Evolutionary conservation across 805 yeast species (phyloP).

Genomic region (Trichomonascus vanleenenianus): DNA sequence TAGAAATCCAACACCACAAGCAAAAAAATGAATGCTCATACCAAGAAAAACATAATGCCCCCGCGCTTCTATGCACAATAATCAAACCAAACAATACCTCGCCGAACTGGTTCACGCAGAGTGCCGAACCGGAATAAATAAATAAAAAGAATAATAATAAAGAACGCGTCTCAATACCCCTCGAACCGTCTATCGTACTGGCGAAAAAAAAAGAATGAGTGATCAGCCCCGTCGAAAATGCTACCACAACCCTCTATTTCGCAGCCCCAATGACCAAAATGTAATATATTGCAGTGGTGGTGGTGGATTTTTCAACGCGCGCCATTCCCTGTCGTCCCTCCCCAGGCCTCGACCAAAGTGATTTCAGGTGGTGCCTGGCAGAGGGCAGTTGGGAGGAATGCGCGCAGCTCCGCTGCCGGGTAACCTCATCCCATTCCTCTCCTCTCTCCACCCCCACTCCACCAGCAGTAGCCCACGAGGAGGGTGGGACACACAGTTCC

Average conservation of each 20-base stretch:
- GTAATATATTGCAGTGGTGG: not conserved
- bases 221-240: not conserved
- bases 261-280: not conserved
- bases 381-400: no score
- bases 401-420: no score
- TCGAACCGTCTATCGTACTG: not conserved
- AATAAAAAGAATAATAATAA: not conserved
- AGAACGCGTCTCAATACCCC: not conserved
- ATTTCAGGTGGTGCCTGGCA: no score
- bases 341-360: no score
- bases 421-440: no score
- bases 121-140: not conserved
- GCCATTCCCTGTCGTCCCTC: no score
- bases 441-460: no score
- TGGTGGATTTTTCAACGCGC: not conserved
- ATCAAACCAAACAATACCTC: not conserved
- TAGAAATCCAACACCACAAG: not conserved
- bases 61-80: no score
- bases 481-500: no score
- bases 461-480: no score
- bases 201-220: not conserved
- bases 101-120: not conserved
- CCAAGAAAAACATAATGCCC: slow-evolving; percentile 7
- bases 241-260: not conserved
- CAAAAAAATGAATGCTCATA: slow-evolving; percentile 1